Evolutionary conservation across 768 basidiomycete species (phyloP), one percentile per base, ranked within the genome.

Genomic region (Hygrophoropsis aurantiaca): DNA sequence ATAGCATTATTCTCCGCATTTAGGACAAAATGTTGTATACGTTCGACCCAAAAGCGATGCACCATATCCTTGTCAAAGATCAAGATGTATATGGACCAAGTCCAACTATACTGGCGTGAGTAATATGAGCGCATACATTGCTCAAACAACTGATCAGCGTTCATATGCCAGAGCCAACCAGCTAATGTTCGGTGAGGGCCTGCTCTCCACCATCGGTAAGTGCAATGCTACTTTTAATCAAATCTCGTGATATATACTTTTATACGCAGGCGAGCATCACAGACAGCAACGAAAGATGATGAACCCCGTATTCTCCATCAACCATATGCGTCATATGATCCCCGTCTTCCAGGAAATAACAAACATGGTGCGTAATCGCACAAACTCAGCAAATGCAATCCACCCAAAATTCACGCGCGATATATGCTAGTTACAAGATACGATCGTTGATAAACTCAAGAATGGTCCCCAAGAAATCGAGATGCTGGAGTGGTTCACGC

Each of bases 1-100:
- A 13, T 30, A 30, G 6, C 27, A 7, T 30, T 13, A 7, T 30
- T 7, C 13, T 30, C 27, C 13, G 3, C 34, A 33, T 21, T 20
- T 49, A 79, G 77, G 72, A 74, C 44, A 72, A 74, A 49, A 73
- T 76, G 56, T 59, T 81, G 2, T 78, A 78, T 49, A 64, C 80
- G 65, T 41, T 53, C 35, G 79, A 81, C 53, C 75, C 78, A 2
- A 61, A 58, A 13, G 78, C 79, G 2, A 55, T 80, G 19, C 73
- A 77, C 30, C 70, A 64, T 23, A 74, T 80, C 35, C 53, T 78
- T 13, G 38, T 73, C 10, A 78, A 76, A 52, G 78, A 79, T 27
- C 74, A 74, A 49, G 65, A 74, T 37, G 63, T 68, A 7, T 79
- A 70, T 47, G 78, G 80, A 48, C 75, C 75, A 44, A 69, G 74